phyloP scores from a whole-genome alignment of 2,329 filamentous ascomycete genomes.

The Nemania abortiva region DNA sequence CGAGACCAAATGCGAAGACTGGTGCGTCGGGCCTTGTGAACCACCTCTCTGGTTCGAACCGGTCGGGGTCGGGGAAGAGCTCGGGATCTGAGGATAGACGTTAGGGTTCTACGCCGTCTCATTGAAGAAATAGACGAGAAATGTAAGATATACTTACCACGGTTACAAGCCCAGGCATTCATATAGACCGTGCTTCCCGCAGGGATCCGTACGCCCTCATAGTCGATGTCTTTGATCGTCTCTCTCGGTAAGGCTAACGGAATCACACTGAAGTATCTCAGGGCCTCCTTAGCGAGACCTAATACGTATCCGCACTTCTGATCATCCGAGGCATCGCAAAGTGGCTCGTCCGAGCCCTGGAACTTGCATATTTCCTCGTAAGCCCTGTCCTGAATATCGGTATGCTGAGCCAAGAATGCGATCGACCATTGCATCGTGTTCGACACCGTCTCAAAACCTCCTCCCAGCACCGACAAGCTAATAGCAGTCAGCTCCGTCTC shows the following conservation, averaged over 20 bases:
- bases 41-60: conserved; percentile 47
- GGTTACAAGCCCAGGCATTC: conserved; percentile 55
- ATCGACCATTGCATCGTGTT: conserved; percentile 84
- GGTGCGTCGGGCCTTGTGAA: conserved; percentile 45
- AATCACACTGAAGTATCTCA: conserved; percentile 84
- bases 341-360: conserved; percentile 61
- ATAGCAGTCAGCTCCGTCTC: conserved; percentile 81
- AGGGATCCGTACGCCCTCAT: conserved; percentile 75
- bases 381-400: conserved; percentile 76
- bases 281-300: conserved; percentile 80
- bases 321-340: conserved; percentile 76
- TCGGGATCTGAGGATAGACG: conserved; percentile 39
- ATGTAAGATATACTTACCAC: conserved; percentile 39
- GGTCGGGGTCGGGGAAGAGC: conserved; percentile 46
- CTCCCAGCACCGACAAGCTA: conserved; percentile 84
- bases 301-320: conserved; percentile 80
- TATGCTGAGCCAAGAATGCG: conserved; percentile 76
- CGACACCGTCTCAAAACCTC: conserved; percentile 84
- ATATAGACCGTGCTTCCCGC: conserved; percentile 84
- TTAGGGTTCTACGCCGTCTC: conserved; percentile 8
- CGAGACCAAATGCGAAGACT: conserved; percentile 48
- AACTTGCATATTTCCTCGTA: conserved; percentile 70
- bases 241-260: conserved; percentile 81
- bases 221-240: conserved; percentile 78
- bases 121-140: not conserved